These are phyloP conservation scores for Chaetomium cochliodes DNA, from an alignment of 495 filamentous ascomycete genomes.

Conservation along the genomic window DNA sequence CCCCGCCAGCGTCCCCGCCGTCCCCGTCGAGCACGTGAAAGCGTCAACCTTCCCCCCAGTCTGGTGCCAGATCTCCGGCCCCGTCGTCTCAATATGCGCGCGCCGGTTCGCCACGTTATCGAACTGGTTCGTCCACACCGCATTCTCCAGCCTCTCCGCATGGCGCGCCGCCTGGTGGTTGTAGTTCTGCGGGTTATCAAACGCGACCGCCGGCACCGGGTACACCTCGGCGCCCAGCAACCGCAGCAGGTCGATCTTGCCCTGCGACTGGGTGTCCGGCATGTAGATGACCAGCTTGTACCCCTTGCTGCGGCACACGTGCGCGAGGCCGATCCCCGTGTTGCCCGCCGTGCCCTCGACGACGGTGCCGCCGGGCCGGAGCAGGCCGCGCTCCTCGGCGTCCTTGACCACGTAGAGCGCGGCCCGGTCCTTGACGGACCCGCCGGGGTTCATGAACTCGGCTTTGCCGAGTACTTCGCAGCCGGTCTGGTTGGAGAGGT, in stretches of 20 bases:
- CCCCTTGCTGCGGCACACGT: conserved; percentile 90
- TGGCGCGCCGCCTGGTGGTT: conserved; percentile 92
- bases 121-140: conserved; percentile 99
- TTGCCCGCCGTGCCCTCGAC: conserved; percentile 97
- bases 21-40: conserved; percentile 94
- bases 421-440: conserved; percentile 93
- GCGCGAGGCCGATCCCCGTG: conserved; percentile 95
- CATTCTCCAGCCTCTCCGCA: conserved; percentile 80
- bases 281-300: conserved; percentile 98
- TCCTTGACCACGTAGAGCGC: conserved; percentile 91
- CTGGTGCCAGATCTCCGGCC: conserved; percentile 96
- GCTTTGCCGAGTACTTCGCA: conserved; percentile 96
- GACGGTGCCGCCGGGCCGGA: conserved; percentile 85
- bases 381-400: conserved; percentile 81
- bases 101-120: conserved; percentile 92
- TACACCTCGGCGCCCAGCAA: conserved; percentile 95
- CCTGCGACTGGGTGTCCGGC: conserved; percentile 97
- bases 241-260: conserved; percentile 91
- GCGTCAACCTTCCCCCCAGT: conserved; percentile 83
- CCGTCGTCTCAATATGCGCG: conserved; percentile 95
- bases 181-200: conserved; percentile 94
- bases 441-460: conserved; percentile 98
- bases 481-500: conserved; percentile 84
- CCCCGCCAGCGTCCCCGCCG: conserved; percentile 87
- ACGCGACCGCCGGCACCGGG: conserved; percentile 96